Evolutionary conservation across 352 stramenopile species (phyloP), one percentile per base, ranked within the genome.

Genomic region (Globisporangium solare): DNA sequence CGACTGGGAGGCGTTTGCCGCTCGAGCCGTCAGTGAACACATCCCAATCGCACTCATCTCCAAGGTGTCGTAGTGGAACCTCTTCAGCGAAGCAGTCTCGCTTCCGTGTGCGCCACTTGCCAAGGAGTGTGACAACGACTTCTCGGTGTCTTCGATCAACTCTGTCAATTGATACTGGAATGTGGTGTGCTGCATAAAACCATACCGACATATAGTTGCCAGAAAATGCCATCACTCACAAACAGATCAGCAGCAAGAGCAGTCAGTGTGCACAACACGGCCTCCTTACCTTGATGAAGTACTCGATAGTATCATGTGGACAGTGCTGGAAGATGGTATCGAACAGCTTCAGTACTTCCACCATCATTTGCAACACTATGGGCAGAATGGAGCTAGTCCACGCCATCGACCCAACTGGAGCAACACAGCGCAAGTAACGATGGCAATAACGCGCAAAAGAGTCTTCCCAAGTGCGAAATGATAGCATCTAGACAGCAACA

Each of bases 81-180:
- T 46, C 1, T 13, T 31, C n/a, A 2, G 43, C 21, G 24, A 39
- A 31, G 41, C 22, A n/a, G 39, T 11, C 18, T 21, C 42, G 41
- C 3, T 56, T n/a, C 20, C 17, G 3, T n/a, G 48, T 20, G 3
- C 27, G 12, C 17, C n/a, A 7, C 24, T 8, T 37, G n/a, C 14
- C 10, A 21, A 5, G 32, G 39, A 35, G 35, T 13, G 51, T 22
- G 40, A 46, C n/a, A 66, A 54, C 0, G 64, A 83, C 41, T 47
- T 51, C 14, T 72, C 20, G 0, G 74, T 15, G 42, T 82, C 66
- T 4, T 39, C 31, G 2, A 83, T 55, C 20, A 83, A 47, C 57
- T 78, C 68, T 47, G 77, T 60, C 15, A 83, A 3, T 24, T 79
- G 67, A 56, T 63, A 68, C 45, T 68, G 63, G 37, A 86, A 39